Percentiles rank a stretch among this genome's conserved stretches.
Conservation (phyloP, 1,284 basidiomycete species). For the Sporisorium reilianum region DNA sequence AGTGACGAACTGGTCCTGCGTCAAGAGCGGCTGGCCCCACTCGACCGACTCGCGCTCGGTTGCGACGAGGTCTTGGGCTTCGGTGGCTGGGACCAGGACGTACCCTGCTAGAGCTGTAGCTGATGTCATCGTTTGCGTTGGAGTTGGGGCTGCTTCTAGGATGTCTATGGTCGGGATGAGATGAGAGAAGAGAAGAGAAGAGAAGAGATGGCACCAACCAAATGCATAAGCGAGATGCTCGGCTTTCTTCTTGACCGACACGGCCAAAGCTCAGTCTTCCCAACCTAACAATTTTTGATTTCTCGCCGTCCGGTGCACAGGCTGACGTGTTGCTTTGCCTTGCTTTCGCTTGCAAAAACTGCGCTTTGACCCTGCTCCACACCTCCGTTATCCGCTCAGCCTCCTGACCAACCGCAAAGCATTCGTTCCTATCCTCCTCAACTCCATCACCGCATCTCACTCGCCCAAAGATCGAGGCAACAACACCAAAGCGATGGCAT, state of each 20-base stretch:
- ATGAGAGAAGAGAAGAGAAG: too few species aligned
- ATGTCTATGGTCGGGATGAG: background rate
- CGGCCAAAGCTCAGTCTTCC: background rate
- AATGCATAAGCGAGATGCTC: background rate
- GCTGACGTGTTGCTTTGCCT: constrained; percentile 13
- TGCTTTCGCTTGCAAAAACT: background rate
- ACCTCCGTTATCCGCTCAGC: constrained; percentile 4
- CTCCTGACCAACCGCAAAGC: constrained; percentile 8
- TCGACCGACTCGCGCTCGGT: constrained; percentile 41
- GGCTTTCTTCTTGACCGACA: constrained; percentile 4
- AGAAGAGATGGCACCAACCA: background rate
- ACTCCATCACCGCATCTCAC: background rate
- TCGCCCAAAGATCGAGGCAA: background rate
- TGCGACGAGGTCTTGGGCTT: constrained; percentile 32
- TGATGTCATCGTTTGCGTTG: background rate
- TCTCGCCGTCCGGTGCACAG: too few species aligned
- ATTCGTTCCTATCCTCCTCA: background rate
- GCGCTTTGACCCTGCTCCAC: constrained; percentile 15
- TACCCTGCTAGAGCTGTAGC: constrained; percentile 8
- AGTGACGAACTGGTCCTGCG: constrained; percentile 31
- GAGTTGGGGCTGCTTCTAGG: too few species aligned
- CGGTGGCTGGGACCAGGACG: constrained; percentile 29
- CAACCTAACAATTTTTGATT: too few species aligned
- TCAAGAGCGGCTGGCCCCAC: constrained; percentile 37
- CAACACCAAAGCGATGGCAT: constrained; percentile 2